Evolutionary conservation across 805 yeast genomes (phyloP), one percentile per base, ranked within the genome.

Genomic region (Soucietia sequanensis): DNA sequence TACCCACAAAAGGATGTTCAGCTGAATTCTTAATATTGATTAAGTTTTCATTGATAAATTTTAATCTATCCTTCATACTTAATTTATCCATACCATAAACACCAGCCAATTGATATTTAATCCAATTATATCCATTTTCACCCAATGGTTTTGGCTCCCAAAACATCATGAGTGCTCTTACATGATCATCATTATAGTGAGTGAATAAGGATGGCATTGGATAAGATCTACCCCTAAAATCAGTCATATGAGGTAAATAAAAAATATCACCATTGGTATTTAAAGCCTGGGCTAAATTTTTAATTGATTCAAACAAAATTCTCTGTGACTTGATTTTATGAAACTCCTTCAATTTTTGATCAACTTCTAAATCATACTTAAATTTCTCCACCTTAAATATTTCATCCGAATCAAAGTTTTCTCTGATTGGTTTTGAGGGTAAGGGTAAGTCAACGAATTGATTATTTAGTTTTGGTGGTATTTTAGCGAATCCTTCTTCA

Each of bases 181-280:
- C 46, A 31, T 55, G 35, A 35, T 68, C 74, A 24, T 60, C 65
- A 25, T 53, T 56, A 26, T 66, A 61, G 34, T 65, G 65, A 3
- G 62, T 49, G 20, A 68, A 41, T 14, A 51, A 27, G 7, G 70
- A 58, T 0, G 58, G 62, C 48, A 58, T 45, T 1, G 74, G 70
- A 39, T 68, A 68, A 2, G 61, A 61, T 15, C 74, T 42, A 5
- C 72, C 70, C 29, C 74, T 46, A 34, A 68, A 68, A 42, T 68
- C 74, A 27, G 61, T 40, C 5, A 46, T 40, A 36, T 68, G 70
- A 1, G 72, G 71, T 13, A 60, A 48, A 37, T 54, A 68, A 9
- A 68, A 38, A 15, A 54, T 46, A 22, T 65, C 70, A 8, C 70
- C 71, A 35, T 57, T 56, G 12, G 40, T 38, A 4, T 47, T 54